Percentiles rank a stretch among this genome's conserved stretches.
phyloP scores from a whole-genome alignment of 2,329 filamentous ascomycete species.

The Xylaria sp. region DNA sequence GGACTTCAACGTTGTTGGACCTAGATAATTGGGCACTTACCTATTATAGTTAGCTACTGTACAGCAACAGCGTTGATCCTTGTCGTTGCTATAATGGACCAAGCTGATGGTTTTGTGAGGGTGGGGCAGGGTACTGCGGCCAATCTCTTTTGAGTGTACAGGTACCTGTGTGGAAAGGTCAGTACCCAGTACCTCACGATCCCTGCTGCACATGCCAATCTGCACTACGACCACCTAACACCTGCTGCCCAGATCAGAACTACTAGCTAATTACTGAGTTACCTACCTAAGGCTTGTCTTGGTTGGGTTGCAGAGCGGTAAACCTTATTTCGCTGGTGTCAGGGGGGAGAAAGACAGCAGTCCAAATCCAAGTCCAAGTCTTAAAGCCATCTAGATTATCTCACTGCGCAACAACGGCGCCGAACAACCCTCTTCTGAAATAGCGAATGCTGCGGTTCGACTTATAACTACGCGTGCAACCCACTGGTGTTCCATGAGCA shows the following conservation, averaged over 20 bases:
- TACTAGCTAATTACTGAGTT: background rate
- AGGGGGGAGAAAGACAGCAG: background rate
- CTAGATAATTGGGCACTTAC: too few relatives aligned
- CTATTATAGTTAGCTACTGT: too few relatives aligned
- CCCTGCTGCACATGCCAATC: conserved; percentile 1
- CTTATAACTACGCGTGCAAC: background rate
- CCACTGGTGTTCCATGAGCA: background rate
- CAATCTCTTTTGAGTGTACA: too few relatives aligned
- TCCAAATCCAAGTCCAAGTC: background rate
- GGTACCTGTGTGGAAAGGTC: too few relatives aligned
- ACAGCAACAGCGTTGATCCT: too few relatives aligned
- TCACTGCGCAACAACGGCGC: background rate
- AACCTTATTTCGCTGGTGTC: background rate
- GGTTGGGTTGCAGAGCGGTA: conserved; percentile 7
- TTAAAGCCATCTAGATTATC: background rate
- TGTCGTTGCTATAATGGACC: too few relatives aligned
- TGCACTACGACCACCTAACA: background rate
- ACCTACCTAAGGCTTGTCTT: conserved; percentile 2
- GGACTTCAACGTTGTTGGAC: too few relatives aligned
- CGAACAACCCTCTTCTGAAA: background rate
- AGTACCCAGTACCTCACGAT: background rate
- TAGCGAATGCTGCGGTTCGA: background rate
- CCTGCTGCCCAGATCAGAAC: too few relatives aligned
- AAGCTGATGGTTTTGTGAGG: too few relatives aligned
- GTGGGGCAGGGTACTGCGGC: too few relatives aligned